Conservation (phyloP, 2,329 filamentous ascomycete species). For the Colletotrichum tofieldiae region DNA sequence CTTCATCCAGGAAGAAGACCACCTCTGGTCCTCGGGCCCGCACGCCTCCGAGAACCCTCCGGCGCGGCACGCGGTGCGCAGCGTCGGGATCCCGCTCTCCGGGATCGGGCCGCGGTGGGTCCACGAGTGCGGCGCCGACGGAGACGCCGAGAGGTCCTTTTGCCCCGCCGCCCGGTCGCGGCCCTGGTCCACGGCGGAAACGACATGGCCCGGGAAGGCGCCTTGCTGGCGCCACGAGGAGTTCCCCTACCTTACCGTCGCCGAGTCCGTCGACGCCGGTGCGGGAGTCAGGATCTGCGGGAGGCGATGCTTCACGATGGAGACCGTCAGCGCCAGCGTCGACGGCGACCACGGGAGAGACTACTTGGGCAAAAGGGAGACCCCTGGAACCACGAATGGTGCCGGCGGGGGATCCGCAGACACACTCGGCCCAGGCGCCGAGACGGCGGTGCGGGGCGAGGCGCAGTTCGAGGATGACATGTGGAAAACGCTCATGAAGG, state of each 20-base stretch:
- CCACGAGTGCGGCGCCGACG: conserved; percentile 62
- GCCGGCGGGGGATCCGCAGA: background rate
- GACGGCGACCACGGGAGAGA: background rate
- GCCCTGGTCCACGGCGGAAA: background rate
- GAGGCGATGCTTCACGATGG: conserved; percentile 63
- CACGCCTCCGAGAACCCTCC: conserved; percentile 59
- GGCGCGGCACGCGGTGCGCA: conserved; percentile 62
- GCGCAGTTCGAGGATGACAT: conserved; percentile 60
- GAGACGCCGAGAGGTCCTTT: conserved; percentile 60
- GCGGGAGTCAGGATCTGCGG: conserved; percentile 64
- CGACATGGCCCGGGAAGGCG: conserved; percentile 49
- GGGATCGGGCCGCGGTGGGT: conserved; percentile 66
- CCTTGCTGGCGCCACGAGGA: conserved; percentile 71
- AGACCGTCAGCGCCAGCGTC: conserved; percentile 60
- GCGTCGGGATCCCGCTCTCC: conserved; percentile 69
- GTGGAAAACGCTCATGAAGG: conserved; percentile 65
- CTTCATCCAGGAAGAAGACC: conserved; percentile 71
- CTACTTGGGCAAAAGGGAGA: background rate
- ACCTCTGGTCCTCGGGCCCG: conserved; percentile 63
- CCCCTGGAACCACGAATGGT: background rate
- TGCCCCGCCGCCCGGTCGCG: conserved; percentile 45
- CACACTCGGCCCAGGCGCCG: background rate
- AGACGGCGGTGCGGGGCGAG: conserved; percentile 49
- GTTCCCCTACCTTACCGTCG: conserved; percentile 66
- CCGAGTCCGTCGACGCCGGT: conserved; percentile 59